phyloP scores from a whole-genome alignment of 306 rosid species.

The Glycine tomentella region DNA sequence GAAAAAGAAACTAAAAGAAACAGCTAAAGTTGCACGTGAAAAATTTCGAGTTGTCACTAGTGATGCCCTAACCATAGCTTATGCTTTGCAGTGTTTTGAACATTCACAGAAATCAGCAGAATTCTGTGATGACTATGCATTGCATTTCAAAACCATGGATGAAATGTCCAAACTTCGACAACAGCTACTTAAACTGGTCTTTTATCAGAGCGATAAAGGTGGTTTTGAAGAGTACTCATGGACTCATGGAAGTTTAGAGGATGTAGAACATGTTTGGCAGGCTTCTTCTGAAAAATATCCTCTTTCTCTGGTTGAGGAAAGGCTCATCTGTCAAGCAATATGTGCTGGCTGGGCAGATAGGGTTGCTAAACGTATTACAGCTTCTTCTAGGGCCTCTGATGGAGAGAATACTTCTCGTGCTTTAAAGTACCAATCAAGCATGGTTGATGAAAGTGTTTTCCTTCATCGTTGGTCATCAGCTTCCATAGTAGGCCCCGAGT shows the following conservation, averaged over 20 bases:
- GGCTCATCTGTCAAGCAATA: constrained; percentile 79
- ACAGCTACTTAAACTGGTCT: constrained; percentile 77
- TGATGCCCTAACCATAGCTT: constrained; percentile 78
- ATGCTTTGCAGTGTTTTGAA: constrained; percentile 86
- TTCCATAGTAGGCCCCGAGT: constrained; percentile 74
- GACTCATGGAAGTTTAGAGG: constrained; percentile 69
- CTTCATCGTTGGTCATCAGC: constrained; percentile 79
- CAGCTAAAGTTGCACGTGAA: constrained; percentile 65
- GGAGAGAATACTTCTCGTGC: constrained; percentile 56
- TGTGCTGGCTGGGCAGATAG: constrained; percentile 99
- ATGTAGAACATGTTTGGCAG: constrained; percentile 72
- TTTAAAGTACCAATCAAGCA: constrained; percentile 73
- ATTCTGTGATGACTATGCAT: constrained; percentile 72
- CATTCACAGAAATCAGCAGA: constrained; percentile 55
- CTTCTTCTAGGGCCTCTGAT: constrained; percentile 53
- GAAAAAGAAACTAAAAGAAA: constrained; percentile 75
- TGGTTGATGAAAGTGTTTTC: constrained; percentile 72
- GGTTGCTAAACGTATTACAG: constrained; percentile 81
- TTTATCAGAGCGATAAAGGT: constrained; percentile 55
- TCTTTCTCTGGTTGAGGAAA: constrained; percentile 74
- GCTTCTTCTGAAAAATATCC: constrained; percentile 65
- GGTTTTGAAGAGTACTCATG: constrained; percentile 69
- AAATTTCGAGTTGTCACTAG: constrained; percentile 75
- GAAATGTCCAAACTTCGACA: constrained; percentile 92
- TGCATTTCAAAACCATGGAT: constrained; percentile 91